phyloP scores from a whole-genome alignment of 2,329 filamentous ascomycete species.

The Hypoxylon sp. region DNA sequence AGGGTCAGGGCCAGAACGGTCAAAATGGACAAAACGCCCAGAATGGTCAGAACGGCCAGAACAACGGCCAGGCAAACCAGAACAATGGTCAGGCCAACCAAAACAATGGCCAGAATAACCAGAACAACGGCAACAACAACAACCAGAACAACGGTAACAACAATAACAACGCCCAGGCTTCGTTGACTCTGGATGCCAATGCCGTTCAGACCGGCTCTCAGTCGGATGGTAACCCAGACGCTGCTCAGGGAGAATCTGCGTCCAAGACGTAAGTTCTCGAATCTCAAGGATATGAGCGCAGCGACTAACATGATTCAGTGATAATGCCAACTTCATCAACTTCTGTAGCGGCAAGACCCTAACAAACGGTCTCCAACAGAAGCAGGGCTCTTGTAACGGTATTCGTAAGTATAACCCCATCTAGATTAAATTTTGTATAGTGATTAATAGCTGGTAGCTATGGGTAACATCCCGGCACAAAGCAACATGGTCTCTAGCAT shows the following conservation, averaged over 20 bases:
- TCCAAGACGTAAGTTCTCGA: constrained; percentile 64
- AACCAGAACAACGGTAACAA: constrained; percentile 47
- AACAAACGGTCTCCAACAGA: constrained; percentile 73
- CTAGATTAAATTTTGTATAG: neutral
- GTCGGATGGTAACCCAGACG: constrained; percentile 50
- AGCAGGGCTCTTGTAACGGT: constrained; percentile 74
- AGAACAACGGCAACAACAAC: constrained; percentile 42
- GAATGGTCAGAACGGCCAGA: constrained; percentile 36
- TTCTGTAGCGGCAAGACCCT: constrained; percentile 68
- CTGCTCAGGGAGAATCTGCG: constrained; percentile 63
- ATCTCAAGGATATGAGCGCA: neutral
- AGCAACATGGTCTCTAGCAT: constrained; percentile 71
- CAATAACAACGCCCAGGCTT: constrained; percentile 47
- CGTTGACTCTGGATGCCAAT: constrained; percentile 58
- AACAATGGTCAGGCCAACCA: constrained; percentile 35
- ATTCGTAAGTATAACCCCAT: constrained; percentile 63
- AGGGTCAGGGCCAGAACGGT: constrained; percentile 33
- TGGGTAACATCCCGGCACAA: constrained; percentile 72
- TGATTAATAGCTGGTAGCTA: constrained; percentile 58
- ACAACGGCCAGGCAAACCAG: constrained; percentile 47
- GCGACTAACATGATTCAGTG: constrained; percentile 58
- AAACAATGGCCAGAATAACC: constrained; percentile 47
- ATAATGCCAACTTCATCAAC: constrained; percentile 74
- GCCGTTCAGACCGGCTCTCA: constrained; percentile 66
- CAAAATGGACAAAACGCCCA: constrained; percentile 46